These are phyloP conservation scores for Paxillus rubicundulus DNA, from an alignment of 768 basidiomycete species.

Conservation along the genomic window DNA sequence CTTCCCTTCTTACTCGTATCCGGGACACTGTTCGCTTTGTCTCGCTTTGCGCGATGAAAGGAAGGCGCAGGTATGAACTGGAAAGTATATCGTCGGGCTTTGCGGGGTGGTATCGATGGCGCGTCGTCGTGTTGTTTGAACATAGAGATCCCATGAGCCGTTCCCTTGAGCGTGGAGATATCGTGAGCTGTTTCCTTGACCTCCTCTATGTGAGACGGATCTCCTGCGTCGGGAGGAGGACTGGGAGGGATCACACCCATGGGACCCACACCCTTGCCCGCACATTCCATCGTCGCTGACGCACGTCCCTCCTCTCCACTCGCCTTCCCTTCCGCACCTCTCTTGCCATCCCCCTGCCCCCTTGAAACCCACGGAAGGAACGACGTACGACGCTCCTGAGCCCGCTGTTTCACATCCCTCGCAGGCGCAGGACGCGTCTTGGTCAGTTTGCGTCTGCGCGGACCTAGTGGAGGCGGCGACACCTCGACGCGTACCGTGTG, in stretches of 20 bases:
- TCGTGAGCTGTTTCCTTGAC: neutral
- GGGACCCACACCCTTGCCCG: neutral
- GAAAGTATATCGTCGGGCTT: slow-evolving; percentile 22
- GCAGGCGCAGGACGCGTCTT: slow-evolving; percentile 13
- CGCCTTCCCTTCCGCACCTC: neutral
- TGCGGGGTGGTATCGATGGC: slow-evolving; percentile 4
- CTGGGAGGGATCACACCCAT: neutral
- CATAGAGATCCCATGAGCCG: neutral
- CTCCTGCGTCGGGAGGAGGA: neutral
- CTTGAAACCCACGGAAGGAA: slow-evolving; percentile 24
- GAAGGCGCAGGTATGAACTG: slow-evolving; percentile 20
- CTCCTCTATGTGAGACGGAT: neutral
- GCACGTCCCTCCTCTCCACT: neutral
- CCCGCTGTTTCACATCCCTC: neutral
- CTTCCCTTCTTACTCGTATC: neutral
- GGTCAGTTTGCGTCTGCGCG: slow-evolving; percentile 22
- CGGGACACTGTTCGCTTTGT: slow-evolving; percentile 8
- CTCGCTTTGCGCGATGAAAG: slow-evolving; percentile 20
- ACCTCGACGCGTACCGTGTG: slow-evolving; percentile 25
- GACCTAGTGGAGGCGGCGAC: slow-evolving; percentile 9
- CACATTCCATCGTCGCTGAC: neutral
- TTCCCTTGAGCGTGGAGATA: neutral
- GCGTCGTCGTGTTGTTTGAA: neutral
- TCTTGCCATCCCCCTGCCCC: slow-evolving; percentile 4
- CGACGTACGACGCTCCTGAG: slow-evolving; percentile 15